These are phyloP conservation scores for Prinsepia uniflora DNA, from an alignment of 306 rosid genomes.

Conservation along the genomic window DNA sequence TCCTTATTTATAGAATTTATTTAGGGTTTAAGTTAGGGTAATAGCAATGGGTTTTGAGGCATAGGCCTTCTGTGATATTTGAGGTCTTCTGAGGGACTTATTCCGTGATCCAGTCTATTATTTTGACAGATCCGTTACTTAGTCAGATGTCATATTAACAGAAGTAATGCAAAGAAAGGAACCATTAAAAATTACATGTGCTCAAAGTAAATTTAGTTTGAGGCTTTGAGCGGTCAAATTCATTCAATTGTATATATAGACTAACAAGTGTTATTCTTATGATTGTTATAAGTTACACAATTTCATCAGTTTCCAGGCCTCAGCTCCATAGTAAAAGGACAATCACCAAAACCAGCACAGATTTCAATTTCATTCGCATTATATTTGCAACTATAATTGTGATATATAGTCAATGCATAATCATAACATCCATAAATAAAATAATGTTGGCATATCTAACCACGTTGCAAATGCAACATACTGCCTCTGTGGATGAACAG, in stretches of 20 bases:
- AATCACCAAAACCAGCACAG: not conserved
- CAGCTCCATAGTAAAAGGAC: not conserved
- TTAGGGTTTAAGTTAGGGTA: no score
- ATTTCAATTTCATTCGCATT: not conserved
- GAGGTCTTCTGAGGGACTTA: no score
- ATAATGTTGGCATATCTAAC: slow-evolving; percentile 53
- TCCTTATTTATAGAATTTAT: no score
- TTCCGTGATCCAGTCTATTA: no score
- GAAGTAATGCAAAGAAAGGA: not conserved
- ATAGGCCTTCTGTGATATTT: no score
- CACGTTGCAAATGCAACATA: slow-evolving; percentile 86
- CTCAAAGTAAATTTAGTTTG: not conserved
- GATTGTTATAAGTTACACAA: not conserved
- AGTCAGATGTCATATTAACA: no score
- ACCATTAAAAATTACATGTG: not conserved
- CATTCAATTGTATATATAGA: not conserved
- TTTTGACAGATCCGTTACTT: no score
- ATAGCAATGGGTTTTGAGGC: no score
- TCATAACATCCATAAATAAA: slow-evolving; percentile 10
- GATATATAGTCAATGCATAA: not conserved
- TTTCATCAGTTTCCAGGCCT: not conserved
- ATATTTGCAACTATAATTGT: not conserved
- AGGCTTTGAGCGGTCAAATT: slow-evolving; percentile 11
- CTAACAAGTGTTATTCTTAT: not conserved
- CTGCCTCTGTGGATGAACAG: slow-evolving; percentile 79